Conservation (phyloP, 2,329 filamentous ascomycete species). For the Rasamsonia emersonii region DNA sequence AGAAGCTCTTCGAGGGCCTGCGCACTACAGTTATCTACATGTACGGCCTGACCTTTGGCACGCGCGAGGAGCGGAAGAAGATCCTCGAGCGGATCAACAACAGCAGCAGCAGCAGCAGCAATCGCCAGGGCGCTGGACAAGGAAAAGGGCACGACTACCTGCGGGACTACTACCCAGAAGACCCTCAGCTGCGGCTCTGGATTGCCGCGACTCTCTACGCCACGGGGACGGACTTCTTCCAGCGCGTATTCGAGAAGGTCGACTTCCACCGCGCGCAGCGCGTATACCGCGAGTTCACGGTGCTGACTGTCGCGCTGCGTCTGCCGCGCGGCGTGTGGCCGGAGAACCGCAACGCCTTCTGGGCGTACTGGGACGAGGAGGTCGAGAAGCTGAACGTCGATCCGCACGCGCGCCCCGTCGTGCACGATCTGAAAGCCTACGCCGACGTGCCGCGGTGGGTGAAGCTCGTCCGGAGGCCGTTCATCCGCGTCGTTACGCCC, state of each 20-base stretch:
- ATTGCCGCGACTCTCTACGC: conserved; percentile 28
- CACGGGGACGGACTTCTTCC: conserved; percentile 28
- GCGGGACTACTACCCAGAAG: conserved; percentile 11
- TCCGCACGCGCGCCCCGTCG: conserved; percentile 20
- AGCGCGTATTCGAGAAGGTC: conserved; percentile 26
- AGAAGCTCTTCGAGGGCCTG: conserved; percentile 21
- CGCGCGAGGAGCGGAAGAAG: conserved; percentile 18
- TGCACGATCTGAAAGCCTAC: conserved; percentile 18
- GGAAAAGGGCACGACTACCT: conserved; percentile 2
- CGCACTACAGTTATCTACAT: conserved; percentile 25
- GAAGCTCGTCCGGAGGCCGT: conserved; percentile 20
- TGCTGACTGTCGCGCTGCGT: conserved; percentile 19
- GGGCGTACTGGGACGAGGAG: conserved; percentile 29
- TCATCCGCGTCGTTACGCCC: conserved; percentile 22
- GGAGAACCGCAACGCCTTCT: conserved; percentile 21
- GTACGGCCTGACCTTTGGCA: conserved; percentile 26
- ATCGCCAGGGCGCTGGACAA: not conserved
- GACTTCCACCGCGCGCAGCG: conserved; percentile 22
- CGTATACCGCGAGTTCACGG: conserved; percentile 22
- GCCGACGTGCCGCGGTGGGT: conserved; percentile 22
- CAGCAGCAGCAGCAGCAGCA: conserved; percentile 9
- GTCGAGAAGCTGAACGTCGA: conserved; percentile 20
- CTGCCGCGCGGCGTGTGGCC: conserved; percentile 23
- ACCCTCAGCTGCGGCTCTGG: conserved; percentile 20
- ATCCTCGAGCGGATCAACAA: conserved; percentile 19